Evolutionary conservation across 345 rosid genomes (phyloP).

Genomic region (Populus deltoides): DNA sequence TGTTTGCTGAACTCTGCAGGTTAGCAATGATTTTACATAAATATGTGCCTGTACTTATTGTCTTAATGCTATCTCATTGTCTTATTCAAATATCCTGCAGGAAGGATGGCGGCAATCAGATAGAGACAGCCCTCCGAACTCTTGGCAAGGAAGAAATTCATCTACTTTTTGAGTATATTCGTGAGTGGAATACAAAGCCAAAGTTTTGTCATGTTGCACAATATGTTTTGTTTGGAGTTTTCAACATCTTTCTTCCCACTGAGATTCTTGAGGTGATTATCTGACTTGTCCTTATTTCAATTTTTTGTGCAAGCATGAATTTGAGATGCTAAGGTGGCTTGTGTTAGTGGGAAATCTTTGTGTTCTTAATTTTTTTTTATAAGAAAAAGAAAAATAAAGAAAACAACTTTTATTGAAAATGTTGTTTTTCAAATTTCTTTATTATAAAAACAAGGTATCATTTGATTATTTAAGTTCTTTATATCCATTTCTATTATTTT

Average conservation of each 20-base stretch:
- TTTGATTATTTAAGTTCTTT: too few relatives aligned
- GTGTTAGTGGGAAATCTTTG: too few relatives aligned
- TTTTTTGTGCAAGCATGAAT: neutral
- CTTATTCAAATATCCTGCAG: constrained; percentile 35
- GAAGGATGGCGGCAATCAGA: constrained; percentile 49
- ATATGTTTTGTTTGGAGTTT: constrained; percentile 62
- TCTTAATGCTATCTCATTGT: neutral
- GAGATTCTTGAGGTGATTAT: constrained; percentile 70
- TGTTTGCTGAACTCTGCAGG: constrained; percentile 77
- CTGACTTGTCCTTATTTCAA: neutral
- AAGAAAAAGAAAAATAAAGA: too few relatives aligned
- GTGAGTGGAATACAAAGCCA: constrained; percentile 97
- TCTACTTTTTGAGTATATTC: constrained; percentile 68
- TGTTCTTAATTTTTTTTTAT: too few relatives aligned
- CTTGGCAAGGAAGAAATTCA: constrained; percentile 64
- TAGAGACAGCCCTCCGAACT: constrained; percentile 59
- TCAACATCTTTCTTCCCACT: constrained; percentile 68
- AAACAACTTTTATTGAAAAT: too few relatives aligned
- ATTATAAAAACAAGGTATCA: too few relatives aligned
- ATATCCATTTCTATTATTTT: too few relatives aligned
- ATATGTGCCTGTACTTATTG: neutral
- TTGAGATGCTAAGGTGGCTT: too few relatives aligned
- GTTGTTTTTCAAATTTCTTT: too few relatives aligned
- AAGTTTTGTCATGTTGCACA: constrained; percentile 89
- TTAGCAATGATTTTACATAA: constrained; percentile 21